phyloP scores from a whole-genome alignment of 1,139 yeast genomes.

The Yamadazyma spencermartinsiae region DNA sequence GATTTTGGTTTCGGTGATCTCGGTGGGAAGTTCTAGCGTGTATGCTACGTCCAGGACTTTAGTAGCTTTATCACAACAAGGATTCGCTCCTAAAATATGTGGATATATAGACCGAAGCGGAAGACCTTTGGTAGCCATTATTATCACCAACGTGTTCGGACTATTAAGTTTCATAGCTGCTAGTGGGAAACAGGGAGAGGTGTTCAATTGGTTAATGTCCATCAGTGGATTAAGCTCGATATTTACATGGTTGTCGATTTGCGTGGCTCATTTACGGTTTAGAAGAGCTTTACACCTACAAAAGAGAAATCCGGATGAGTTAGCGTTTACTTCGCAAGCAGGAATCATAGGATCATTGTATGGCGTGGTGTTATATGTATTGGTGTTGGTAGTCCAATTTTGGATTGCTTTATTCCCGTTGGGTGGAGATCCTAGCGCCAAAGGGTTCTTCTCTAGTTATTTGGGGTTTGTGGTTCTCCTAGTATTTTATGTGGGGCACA shows the following conservation, averaged over 20 bases:
- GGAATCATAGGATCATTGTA: conserved; percentile 56
- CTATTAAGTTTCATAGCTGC: conserved; percentile 43
- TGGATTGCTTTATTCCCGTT: conserved; percentile 42
- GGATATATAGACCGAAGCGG: conserved; percentile 44
- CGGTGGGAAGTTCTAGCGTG: conserved; percentile 47
- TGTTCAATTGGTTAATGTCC: conserved; percentile 39
- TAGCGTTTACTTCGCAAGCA: conserved; percentile 54
- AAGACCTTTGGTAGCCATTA: conserved; percentile 43
- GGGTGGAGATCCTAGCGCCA: conserved; percentile 36
- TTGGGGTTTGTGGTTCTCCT: conserved; percentile 40
- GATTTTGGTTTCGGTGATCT: conserved; percentile 40
- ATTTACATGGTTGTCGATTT: conserved; percentile 43
- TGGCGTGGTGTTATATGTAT: conserved; percentile 45
- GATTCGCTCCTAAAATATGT: conserved; percentile 41
- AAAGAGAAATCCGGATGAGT: conserved; percentile 49
- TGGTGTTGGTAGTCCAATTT: conserved; percentile 59
- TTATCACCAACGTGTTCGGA: conserved; percentile 37
- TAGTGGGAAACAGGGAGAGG: conserved; percentile 30
- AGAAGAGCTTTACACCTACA: conserved; percentile 33
- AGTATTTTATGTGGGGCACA: conserved; percentile 40
- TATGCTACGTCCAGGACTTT: conserved; percentile 47
- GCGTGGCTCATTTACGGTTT: conserved; percentile 38
- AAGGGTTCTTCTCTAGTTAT: conserved; percentile 35
- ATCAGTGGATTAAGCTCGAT: conserved; percentile 41
- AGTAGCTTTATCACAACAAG: conserved; percentile 43